Base-by-base conservation (phyloP, 192 early-diverging fungal species). In the Haplosporangium gracile region DNA sequence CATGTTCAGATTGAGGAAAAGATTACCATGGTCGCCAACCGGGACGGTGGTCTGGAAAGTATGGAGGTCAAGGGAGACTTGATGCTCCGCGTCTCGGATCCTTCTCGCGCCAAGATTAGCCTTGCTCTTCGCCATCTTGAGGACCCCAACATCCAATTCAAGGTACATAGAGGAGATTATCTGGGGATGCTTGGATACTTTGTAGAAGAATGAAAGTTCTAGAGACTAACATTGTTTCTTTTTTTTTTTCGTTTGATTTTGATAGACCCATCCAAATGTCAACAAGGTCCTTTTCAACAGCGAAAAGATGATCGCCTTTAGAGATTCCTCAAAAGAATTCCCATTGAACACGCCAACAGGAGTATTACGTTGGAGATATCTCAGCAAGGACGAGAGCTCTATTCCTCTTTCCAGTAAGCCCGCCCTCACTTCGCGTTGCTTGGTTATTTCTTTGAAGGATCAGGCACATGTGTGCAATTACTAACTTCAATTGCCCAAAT, bases 31-130 rank as follows among this genome's bases (percentile, higher is more conserved):
- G 88, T 93, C 55, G 93, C 95, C 34, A 97, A 97, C 81, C 91
- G 95, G 55, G 98, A 99, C 79, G 98, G 98, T 43, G 98, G 96
- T 16, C 88, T 98, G 18, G 95, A 98, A 83, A 93, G 90, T 74
- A 91, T 99, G 92, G 98, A 99, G 65, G 94, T 99, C 55, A 99
- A 98, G 88, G 98, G 98, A 79, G 95, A 95, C 69, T 76, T 99
- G 90, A 93, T 93, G 43, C 90, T 99, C 20, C 92, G 93, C 77
- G 93, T 99, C 40, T 89, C 93, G 24, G 96, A 98, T 75, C 89
- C 95, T 39, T 76, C 82, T 40, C 89, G 86, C 51, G 89, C 92
- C 49, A 91, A 89, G 60, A 88, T 98, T 22, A 93, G 93, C 51
- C 83, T 99, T 16, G 77, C 88, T 4, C 81, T 99, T 20, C 72